These are phyloP conservation scores for Rhizophagus prolifer DNA, from an alignment of 192 early-diverging fungal species.

Conservation along the genomic window DNA sequence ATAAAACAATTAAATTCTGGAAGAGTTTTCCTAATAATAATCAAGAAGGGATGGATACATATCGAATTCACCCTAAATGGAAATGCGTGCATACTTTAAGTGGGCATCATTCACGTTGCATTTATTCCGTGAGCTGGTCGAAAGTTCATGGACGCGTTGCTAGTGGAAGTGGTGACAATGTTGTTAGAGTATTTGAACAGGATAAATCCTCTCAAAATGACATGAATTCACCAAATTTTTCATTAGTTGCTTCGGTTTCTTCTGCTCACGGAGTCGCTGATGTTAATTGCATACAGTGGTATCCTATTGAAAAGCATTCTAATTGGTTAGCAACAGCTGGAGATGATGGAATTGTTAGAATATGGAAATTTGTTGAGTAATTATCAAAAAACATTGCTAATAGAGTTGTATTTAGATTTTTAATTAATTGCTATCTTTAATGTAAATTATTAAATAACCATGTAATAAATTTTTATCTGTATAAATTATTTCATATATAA, in stretches of 20 bases:
- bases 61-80: slow-evolving; percentile 60
- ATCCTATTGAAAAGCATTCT: slow-evolving; percentile 59
- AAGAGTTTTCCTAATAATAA: slow-evolving; percentile 48
- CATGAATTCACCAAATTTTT: background rate
- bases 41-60: slow-evolving; percentile 47
- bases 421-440: too few relatives aligned
- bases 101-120: slow-evolving; percentile 79
- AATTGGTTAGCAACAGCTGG: slow-evolving; percentile 85
- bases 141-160: slow-evolving; percentile 70
- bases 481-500: too few relatives aligned
- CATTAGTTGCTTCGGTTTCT: slow-evolving; percentile 42
- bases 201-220: slow-evolving; percentile 12
- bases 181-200: slow-evolving; percentile 62
- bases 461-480: too few relatives aligned
- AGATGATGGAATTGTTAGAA: slow-evolving; percentile 83
- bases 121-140: slow-evolving; percentile 94
- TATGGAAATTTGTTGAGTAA: slow-evolving; percentile 65
- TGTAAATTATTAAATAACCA: too few relatives aligned
- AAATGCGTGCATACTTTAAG: slow-evolving; percentile 64
- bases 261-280: slow-evolving; percentile 84
- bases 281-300: slow-evolving; percentile 90
- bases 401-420: too few relatives aligned
- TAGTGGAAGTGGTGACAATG: slow-evolving; percentile 83
- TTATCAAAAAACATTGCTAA: background rate
- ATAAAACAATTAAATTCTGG: slow-evolving; percentile 85